Evolutionary conservation across 2,329 filamentous ascomycete genomes (phyloP).

Genomic region (Aureobasidium leucospermi): DNA sequence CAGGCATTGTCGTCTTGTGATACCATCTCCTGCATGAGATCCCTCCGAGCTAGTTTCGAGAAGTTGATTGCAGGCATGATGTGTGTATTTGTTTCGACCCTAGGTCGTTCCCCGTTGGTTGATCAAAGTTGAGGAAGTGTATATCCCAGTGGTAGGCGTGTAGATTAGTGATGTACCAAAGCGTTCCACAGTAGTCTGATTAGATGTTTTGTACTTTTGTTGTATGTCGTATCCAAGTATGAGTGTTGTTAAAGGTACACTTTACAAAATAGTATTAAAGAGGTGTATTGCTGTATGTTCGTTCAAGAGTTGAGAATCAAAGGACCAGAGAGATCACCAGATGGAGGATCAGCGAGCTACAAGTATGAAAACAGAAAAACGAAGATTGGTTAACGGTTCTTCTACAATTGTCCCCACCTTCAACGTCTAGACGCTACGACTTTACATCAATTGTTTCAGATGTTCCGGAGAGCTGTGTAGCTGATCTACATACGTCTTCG

Average conservation of each 20-base stretch:
- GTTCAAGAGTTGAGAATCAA: not conserved
- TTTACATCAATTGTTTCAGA: constrained; percentile 11
- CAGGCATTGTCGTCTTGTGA: constrained; percentile 13
- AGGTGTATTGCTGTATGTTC: not conserved
- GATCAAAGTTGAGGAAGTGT: not conserved
- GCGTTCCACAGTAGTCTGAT: no score
- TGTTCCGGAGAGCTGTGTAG: not conserved
- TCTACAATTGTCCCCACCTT: constrained; percentile 2
- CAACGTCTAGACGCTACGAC: not conserved
- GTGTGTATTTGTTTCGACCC: not conserved
- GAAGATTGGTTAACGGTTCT: constrained; percentile 2
- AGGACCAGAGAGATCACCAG: not conserved
- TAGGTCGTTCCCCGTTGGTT: not conserved
- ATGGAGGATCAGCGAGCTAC: not conserved
- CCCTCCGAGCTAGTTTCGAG: not conserved
- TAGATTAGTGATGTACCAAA: no score
- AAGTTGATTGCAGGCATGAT: not conserved
- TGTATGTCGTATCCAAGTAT: no score
- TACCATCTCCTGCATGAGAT: constrained; percentile 1
- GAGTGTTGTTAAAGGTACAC: no score
- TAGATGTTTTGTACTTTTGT: no score
- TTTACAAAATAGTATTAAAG: no score
- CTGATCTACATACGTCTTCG: not conserved
- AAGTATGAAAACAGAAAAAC: constrained; percentile 3
- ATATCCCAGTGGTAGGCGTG: no score